Percentiles rank a stretch among this genome's conserved stretches.
These are phyloP conservation scores for Macadamia tetraphylla DNA, from an alignment of 164 flowering plant species.

Conservation along the genomic window DNA sequence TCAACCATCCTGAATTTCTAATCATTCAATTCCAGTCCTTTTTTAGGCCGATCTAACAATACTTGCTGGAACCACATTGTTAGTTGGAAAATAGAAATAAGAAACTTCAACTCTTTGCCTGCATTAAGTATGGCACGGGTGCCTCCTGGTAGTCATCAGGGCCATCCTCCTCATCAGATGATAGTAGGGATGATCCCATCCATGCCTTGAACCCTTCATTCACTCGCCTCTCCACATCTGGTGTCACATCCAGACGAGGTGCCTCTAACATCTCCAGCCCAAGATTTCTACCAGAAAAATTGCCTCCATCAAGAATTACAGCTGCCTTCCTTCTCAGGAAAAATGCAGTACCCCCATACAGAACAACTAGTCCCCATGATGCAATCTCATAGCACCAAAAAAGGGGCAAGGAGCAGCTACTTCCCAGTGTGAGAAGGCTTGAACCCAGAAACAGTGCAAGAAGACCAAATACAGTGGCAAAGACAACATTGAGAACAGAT, in stretches of 20 bases:
- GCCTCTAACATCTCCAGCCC: constrained; percentile 93
- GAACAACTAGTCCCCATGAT: constrained; percentile 70
- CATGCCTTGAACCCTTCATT: constrained; percentile 85
- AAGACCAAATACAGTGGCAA: constrained; percentile 72
- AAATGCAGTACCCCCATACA: constrained; percentile 73
- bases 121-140: constrained; percentile 19
- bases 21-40: not conserved
- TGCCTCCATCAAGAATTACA: constrained; percentile 60
- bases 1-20: not conserved
- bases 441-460: constrained; percentile 86
- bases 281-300: constrained; percentile 40
- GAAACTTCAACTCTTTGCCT: constrained; percentile 28
- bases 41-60: not conserved
- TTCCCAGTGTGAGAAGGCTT: constrained; percentile 71
- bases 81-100: not conserved
- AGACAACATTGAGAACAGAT: constrained; percentile 61
- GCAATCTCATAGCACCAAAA: constrained; percentile 94
- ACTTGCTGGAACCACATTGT: not conserved
- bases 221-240: constrained; percentile 83
- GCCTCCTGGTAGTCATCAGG: constrained; percentile 47
- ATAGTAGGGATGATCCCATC: constrained; percentile 92
- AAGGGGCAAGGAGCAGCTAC: constrained; percentile 74
- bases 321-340: constrained; percentile 81
- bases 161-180: constrained; percentile 92
- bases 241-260: constrained; percentile 44